Percentiles rank a stretch among this genome's conserved stretches.
Conservation (phyloP, 2,329 filamentous ascomycete genomes). For the Cladosporium sphaerospermum region DNA sequence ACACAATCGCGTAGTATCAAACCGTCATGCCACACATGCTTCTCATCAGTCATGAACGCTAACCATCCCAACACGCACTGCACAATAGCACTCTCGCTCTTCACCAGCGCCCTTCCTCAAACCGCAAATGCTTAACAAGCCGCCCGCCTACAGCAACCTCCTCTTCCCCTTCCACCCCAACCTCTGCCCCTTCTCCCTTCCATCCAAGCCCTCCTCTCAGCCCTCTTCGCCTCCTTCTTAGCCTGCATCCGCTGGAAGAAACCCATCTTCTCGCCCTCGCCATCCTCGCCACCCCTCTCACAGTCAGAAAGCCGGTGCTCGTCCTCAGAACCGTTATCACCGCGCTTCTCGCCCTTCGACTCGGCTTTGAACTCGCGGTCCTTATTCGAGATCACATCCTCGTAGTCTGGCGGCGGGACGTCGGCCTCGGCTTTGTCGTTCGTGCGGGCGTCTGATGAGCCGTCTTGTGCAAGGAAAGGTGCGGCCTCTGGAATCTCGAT, state of each 20-base stretch:
- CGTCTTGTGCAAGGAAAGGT: neutral
- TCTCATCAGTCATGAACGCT: too few relatives aligned
- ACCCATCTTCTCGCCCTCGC: neutral
- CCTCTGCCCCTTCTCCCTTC: slow-evolving; percentile 3
- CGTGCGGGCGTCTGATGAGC: neutral
- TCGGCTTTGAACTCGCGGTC: neutral
- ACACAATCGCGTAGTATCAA: too few relatives aligned
- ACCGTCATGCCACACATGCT: too few relatives aligned
- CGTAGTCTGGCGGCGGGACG: slow-evolving; percentile 5
- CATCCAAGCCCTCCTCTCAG: slow-evolving; percentile 2
- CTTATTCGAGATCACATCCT: neutral
- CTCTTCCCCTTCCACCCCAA: neutral
- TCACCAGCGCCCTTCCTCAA: too few relatives aligned
- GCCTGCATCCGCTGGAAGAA: neutral
- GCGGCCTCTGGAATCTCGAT: too few relatives aligned
- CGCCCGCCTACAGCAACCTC: neutral
- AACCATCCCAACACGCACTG: too few relatives aligned
- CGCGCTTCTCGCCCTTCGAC: neutral
- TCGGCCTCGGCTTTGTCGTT: neutral
- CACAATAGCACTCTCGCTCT: too few relatives aligned
- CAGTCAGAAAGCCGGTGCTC: neutral
- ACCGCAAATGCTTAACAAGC: slow-evolving; percentile 8
- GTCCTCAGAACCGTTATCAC: neutral
- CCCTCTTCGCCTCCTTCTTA: slow-evolving; percentile 12
- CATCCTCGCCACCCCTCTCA: neutral